Conservation (phyloP, 192 early-diverging fungal species). For the Coemansia sp. region DNA sequence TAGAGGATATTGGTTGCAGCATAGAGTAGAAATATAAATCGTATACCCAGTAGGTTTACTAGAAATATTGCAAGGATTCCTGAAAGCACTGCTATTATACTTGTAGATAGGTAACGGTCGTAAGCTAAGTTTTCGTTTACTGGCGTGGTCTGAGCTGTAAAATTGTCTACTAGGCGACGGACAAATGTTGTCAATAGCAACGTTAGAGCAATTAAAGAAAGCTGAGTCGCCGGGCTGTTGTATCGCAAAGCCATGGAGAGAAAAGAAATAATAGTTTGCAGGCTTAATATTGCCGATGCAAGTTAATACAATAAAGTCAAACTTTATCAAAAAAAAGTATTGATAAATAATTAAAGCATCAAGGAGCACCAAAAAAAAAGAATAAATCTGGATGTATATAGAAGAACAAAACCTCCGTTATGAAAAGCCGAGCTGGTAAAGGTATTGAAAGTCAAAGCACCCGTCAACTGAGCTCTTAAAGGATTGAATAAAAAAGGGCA, state of each 20-base stretch:
- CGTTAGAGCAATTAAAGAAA: slow-evolving; percentile 11
- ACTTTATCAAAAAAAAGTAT: no score
- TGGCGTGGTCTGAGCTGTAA: slow-evolving; percentile 12
- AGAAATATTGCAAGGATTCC: slow-evolving; percentile 28
- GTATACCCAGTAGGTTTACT: slow-evolving; percentile 24
- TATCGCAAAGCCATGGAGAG: slow-evolving; percentile 7
- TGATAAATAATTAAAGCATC: no score
- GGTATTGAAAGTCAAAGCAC: no score
- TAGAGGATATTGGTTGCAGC: slow-evolving; percentile 15
- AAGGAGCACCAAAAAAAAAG: no score
- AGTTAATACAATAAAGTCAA: no score
- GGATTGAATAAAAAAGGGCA: no score
- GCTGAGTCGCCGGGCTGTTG: slow-evolving; percentile 21
- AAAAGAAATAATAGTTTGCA: no score
- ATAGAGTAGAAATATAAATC: slow-evolving; percentile 21
- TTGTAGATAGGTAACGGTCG: slow-evolving; percentile 31
- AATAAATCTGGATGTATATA: no score
- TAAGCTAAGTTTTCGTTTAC: slow-evolving; percentile 23
- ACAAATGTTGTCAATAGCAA: slow-evolving; percentile 20
- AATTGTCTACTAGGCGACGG: slow-evolving; percentile 23
- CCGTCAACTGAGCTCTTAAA: no score
- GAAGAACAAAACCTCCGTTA: no score
- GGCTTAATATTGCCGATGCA: no score
- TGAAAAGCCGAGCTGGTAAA: no score
- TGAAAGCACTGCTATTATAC: slow-evolving; percentile 14